A percentile compares a stretch with the other conserved stretches of the same genome.
Conservation (phyloP, 164 flowering plant species). For the Kalanchoe fedtschenkoi region DNA sequence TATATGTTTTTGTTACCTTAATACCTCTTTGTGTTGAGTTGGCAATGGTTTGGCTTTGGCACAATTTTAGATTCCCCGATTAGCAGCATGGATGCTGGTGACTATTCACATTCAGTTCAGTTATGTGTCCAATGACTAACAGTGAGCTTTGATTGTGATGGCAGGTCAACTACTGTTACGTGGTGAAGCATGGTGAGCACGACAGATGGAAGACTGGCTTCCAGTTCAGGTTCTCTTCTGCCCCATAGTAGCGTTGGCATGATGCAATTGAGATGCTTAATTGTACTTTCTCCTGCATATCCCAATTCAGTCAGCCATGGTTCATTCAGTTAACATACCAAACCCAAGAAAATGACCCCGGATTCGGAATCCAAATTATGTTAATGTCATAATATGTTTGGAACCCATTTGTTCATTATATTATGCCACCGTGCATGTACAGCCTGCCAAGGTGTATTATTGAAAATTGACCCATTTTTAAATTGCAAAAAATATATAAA, state of each 20-base stretch:
- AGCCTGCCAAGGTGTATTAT: too few relatives aligned
- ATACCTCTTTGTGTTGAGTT: not conserved
- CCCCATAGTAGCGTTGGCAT: constrained; percentile 17
- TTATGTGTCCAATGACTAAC: not conserved
- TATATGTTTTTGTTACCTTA: too few relatives aligned
- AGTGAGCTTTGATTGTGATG: not conserved
- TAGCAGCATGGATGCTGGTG: not conserved
- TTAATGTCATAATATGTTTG: too few relatives aligned
- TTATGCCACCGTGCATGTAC: too few relatives aligned
- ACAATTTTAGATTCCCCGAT: not conserved
- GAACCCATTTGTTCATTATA: too few relatives aligned
- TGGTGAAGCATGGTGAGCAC: constrained; percentile 52
- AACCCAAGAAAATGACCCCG: not conserved
- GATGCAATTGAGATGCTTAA: not conserved
- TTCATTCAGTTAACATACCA: not conserved
- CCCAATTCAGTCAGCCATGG: not conserved
- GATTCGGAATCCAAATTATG: too few relatives aligned
- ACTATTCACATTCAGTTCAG: not conserved
- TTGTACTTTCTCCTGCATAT: not conserved
- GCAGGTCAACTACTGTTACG: constrained; percentile 84
- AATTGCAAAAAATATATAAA: too few relatives aligned
- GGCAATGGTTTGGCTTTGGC: not conserved
- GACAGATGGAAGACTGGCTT: constrained; percentile 76
- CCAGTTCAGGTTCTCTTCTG: constrained; percentile 65
- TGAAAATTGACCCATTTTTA: too few relatives aligned